Percentiles rank a stretch among this genome's conserved stretches.
These are phyloP conservation scores for Leonotis leonurus DNA, from an alignment of 257 asterid species.

Conservation along the genomic window DNA sequence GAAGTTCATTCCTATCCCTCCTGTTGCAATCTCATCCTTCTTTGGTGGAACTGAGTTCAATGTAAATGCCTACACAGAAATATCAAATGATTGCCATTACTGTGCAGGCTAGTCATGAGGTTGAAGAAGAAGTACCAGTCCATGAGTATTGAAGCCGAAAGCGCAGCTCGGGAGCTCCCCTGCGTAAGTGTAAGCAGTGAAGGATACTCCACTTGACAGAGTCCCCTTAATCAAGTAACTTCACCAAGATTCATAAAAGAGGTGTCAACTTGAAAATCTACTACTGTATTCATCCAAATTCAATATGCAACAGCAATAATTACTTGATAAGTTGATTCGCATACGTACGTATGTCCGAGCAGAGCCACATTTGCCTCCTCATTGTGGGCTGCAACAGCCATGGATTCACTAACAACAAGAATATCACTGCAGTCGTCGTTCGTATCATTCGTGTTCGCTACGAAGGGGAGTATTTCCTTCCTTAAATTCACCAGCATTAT, in stretches of 20 bases:
- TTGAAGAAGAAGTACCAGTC: constrained; percentile 46
- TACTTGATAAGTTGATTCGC: background rate
- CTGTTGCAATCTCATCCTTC: constrained; percentile 55
- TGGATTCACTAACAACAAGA: constrained; percentile 61
- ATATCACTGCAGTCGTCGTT: constrained; percentile 69
- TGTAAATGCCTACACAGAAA: constrained; percentile 58
- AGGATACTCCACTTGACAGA: constrained; percentile 40
- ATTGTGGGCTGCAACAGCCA: constrained; percentile 85
- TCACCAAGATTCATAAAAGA: constrained; percentile 7
- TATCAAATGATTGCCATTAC: background rate
- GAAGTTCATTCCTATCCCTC: constrained; percentile 77
- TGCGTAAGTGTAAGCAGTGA: constrained; percentile 88
- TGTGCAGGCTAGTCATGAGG: background rate
- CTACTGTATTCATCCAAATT: too few species aligned
- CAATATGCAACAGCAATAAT: background rate
- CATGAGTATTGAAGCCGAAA: constrained; percentile 71
- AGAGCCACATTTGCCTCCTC: constrained; percentile 91
- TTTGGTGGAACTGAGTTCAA: constrained; percentile 81
- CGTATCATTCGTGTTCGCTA: constrained; percentile 25
- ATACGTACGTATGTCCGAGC: constrained; percentile 72
- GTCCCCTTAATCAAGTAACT: constrained; percentile 60
- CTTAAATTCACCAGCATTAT: constrained; percentile 74
- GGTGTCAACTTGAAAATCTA: too few species aligned
- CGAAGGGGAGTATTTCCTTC: constrained; percentile 74
- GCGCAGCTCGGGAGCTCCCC: constrained; percentile 98